Conservation (phyloP, 1,284 basidiomycete species). For the Ganoderma meredithae region DNA sequence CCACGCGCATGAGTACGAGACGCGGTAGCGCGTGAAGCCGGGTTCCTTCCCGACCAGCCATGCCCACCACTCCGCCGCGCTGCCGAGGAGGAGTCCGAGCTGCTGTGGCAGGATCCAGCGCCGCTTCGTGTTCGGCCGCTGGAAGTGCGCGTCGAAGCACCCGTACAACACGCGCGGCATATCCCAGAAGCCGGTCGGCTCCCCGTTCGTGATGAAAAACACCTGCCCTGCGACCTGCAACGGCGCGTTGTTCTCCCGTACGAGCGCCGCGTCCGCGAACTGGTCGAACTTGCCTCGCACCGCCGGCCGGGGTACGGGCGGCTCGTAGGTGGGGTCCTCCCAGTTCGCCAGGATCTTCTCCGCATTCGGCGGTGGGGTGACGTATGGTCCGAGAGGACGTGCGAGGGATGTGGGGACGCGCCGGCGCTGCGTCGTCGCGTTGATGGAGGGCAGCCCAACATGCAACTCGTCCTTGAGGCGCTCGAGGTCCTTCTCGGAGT, state of each 20-base stretch:
- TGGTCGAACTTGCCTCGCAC: slow-evolving; percentile 82
- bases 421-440: slow-evolving; percentile 61
- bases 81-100: slow-evolving; percentile 77
- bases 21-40: slow-evolving; percentile 91
- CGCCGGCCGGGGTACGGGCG: slow-evolving; percentile 60
- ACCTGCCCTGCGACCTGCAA: slow-evolving; percentile 90
- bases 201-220: slow-evolving; percentile 98
- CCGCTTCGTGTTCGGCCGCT: slow-evolving; percentile 38
- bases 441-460: slow-evolving; percentile 68
- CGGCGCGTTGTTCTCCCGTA: slow-evolving; percentile 55
- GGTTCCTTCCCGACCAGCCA: slow-evolving; percentile 84
- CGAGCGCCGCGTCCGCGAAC: slow-evolving; percentile 63
- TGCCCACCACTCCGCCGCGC: slow-evolving; percentile 77
- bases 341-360: slow-evolving; percentile 68
- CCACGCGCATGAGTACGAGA: slow-evolving; percentile 76
- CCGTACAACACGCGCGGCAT: slow-evolving; percentile 89
- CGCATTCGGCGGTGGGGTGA: slow-evolving; percentile 66
- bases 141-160: slow-evolving; percentile 65
- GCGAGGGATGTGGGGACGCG: slow-evolving; percentile 81
- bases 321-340: slow-evolving; percentile 55
- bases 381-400: slow-evolving; percentile 82
- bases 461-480: slow-evolving; percentile 46
- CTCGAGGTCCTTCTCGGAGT: slow-evolving; percentile 53
- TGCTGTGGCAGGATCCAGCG: slow-evolving; percentile 62
- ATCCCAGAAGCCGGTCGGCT: slow-evolving; percentile 98